Base-by-base conservation (phyloP, 805 yeast genomes). In the Yamadazyma endophytica region DNA sequence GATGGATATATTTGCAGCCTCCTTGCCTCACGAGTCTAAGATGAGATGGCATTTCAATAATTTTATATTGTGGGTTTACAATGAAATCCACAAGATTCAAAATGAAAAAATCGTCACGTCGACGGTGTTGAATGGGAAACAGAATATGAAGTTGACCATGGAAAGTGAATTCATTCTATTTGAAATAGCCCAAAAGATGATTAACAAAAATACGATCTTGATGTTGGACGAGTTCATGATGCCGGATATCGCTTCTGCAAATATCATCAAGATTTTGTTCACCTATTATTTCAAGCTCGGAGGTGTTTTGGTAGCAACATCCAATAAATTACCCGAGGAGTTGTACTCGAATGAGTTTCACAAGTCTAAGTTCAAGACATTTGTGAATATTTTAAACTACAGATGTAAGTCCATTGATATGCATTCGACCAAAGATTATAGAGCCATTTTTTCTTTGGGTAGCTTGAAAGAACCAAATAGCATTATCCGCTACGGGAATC, bases 181-280 rank as follows among this genome's bases (percentile, higher is more conserved):
- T 44, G 85, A 81, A 47, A 63, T 82, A 14, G 87, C 88, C 5
- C 74, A 76, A 31, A 77, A 69, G 31, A 64, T 82, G 77, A 70
- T 81, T 18, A 52, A 58, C 9, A 67, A 65, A 37, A 75, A 70
- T 46, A 77, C 85, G 2, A 61, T 82, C 9, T 52, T 82, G 37
- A 62, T 81, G 52, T 54, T 82, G 24, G 89, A 82, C 50, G 89
- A 82, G 50, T 82, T 82, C 56, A 79, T 80, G 82, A 49, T 82
- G 18, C 89, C 89, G 0, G 89, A 82, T 48, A 66, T 82, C 21
- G 84, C 87, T 0, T 71, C 83, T 14, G 88, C 86, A 1, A 81
- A 79, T 44, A 77, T 82, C 21, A 59, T 82, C 35, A 75, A 77
- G 50, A 64, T 78, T 9, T 53, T 82, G 29, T 79, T 82, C 54